Evolutionary conservation across 495 filamentous ascomycete genomes (phyloP).

Genomic region (Aspergillus baeticus): DNA sequence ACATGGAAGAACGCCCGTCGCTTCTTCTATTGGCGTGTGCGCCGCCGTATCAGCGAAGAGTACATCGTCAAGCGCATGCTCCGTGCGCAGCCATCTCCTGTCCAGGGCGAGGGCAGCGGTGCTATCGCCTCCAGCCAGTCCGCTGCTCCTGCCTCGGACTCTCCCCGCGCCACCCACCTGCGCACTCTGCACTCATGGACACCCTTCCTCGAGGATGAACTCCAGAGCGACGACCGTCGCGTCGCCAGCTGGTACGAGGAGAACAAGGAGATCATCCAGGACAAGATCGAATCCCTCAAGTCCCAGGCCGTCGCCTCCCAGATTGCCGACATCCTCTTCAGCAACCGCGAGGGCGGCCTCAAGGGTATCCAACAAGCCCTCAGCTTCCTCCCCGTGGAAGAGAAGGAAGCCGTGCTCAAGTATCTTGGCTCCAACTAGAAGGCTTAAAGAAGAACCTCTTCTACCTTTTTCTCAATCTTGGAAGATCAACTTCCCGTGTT

Average conservation of each 20-base stretch:
- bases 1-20: constrained; percentile 87
- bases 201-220: constrained; percentile 58
- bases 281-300: constrained; percentile 78
- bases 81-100: constrained; percentile 43
- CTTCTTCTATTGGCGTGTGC: constrained; percentile 99
- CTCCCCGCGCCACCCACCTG: constrained; percentile 60
- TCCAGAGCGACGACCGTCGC: constrained; percentile 72
- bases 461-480: background rate
- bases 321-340: constrained; percentile 73
- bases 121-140: constrained; percentile 33
- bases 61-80: constrained; percentile 88
- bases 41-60: constrained; percentile 94
- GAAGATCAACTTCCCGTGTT: background rate
- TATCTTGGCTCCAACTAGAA: constrained; percentile 52
- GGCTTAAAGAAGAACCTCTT: background rate
- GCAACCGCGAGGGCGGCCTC: constrained; percentile 72
- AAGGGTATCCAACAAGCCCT: constrained; percentile 86
- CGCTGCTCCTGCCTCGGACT: constrained; percentile 26
- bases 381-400: constrained; percentile 78
- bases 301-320: constrained; percentile 73
- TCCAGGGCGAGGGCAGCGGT: constrained; percentile 27
- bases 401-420: constrained; percentile 83
- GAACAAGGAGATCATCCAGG: constrained; percentile 75
- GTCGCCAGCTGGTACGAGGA: constrained; percentile 98
- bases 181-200: constrained; percentile 75